phyloP scores from a whole-genome alignment of 2,329 filamentous ascomycete genomes.

The Trichocomaceae sp. region DNA sequence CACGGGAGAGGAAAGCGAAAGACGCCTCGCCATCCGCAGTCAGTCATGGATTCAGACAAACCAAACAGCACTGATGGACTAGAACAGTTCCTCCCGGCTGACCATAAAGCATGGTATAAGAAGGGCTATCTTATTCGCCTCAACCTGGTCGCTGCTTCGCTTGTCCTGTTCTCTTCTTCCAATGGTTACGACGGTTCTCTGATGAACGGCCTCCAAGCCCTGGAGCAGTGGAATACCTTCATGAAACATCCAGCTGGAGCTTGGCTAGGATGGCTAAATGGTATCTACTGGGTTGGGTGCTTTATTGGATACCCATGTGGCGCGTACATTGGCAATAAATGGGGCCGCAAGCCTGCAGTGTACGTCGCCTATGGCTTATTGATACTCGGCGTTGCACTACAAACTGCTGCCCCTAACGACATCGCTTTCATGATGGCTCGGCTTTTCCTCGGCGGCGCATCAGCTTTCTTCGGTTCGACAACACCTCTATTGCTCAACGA shows the following conservation, averaged over 20 bases:
- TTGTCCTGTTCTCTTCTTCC: conserved; percentile 25
- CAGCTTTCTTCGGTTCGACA: not conserved
- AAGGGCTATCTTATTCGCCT: not conserved
- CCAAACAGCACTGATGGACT: not conserved
- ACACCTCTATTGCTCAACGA: not conserved
- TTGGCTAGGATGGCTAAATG: conserved; percentile 41
- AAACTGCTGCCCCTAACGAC: not conserved
- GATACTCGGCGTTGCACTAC: not conserved
- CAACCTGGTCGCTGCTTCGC: not conserved
- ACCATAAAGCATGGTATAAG: not conserved
- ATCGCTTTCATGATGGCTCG: conserved; percentile 23
- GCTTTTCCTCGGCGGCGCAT: conserved; percentile 23
- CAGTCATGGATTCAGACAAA: not conserved
- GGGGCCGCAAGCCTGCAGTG: not conserved
- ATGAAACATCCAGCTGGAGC: conserved; percentile 34
- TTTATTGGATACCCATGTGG: conserved; percentile 33
- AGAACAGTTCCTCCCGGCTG: not conserved
- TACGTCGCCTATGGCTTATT: not conserved
- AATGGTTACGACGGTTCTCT: conserved; percentile 14
- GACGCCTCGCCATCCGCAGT: not conserved
- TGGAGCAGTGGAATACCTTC: conserved; percentile 33
- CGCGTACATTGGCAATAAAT: not conserved
- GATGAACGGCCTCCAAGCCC: conserved; percentile 40
- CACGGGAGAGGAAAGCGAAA: not conserved
- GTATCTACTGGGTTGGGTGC: conserved; percentile 42